Percentiles rank a stretch among this genome's conserved stretches.
These are phyloP conservation scores for Pelargonium cotyledonis DNA, from an alignment of 441 rosid species.

Conservation along the genomic window DNA sequence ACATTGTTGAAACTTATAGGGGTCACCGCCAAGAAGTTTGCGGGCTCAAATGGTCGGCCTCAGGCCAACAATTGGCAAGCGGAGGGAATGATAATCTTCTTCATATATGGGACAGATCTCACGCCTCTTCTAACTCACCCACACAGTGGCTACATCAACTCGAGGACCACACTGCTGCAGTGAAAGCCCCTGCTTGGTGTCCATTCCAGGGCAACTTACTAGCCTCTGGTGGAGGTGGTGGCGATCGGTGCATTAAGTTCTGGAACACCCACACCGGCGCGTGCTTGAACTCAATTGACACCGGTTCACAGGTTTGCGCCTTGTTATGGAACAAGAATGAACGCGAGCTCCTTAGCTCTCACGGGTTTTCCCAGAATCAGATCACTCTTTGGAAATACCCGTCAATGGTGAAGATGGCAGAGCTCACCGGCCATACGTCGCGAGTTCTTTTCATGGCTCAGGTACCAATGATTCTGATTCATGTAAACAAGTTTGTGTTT, in stretches of 20 bases:
- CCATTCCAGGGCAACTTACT: slow-evolving; percentile 50
- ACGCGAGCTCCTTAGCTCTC: slow-evolving; percentile 44
- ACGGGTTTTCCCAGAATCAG: slow-evolving; percentile 43
- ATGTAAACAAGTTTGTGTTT: not conserved
- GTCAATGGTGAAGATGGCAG: slow-evolving; percentile 40
- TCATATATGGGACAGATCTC: slow-evolving; percentile 50
- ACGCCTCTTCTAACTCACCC: slow-evolving; percentile 29
- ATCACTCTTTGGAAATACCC: slow-evolving; percentile 53
- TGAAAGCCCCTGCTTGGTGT: slow-evolving; percentile 67
- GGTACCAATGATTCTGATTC: slow-evolving; percentile 8
- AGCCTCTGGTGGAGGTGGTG: slow-evolving; percentile 54
- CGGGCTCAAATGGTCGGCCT: slow-evolving; percentile 53
- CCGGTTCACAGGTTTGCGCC: slow-evolving; percentile 48
- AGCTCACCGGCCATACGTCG: slow-evolving; percentile 44
- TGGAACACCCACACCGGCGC: slow-evolving; percentile 56
- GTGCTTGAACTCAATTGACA: slow-evolving; percentile 54
- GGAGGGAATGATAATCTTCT: slow-evolving; percentile 58
- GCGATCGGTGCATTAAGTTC: slow-evolving; percentile 41
- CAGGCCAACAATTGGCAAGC: slow-evolving; percentile 53
- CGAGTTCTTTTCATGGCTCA: slow-evolving; percentile 44
- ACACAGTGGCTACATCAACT: slow-evolving; percentile 54
- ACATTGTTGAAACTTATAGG: slow-evolving; percentile 35
- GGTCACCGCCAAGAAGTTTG: slow-evolving; percentile 53
- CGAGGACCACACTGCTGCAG: slow-evolving; percentile 48
- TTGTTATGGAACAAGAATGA: slow-evolving; percentile 41